Base-by-base conservation (phyloP, 2,329 filamentous ascomycete genomes). In the Ophiostoma perfectum region DNA sequence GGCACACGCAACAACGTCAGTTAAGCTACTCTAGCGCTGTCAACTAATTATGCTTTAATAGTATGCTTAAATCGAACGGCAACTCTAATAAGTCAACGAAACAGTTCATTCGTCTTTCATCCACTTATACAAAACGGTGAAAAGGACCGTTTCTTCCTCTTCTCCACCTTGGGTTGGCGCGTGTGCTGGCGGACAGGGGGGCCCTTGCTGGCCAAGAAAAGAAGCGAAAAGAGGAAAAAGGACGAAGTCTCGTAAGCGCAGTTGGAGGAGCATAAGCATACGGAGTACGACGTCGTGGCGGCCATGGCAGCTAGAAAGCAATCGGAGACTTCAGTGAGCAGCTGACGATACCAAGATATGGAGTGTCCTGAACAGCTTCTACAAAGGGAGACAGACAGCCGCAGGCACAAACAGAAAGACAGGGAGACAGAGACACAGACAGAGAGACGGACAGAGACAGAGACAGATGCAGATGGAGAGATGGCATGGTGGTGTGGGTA, bases 201-300 rank as follows among this genome's bases (percentile, higher is more conserved):
- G 49, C 7, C n/a, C 18, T 55, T 60, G 55, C 27, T 38, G 45
- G 16, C 18, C 52, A 66, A 16, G 41, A 4, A 55, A 66, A 38
- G 5, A 36, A 49, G 63, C 39, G 42, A 65, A 65, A 65, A 65
- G 63, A 47, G 42, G 41, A 38, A 36, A 45, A 65, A 47, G 18
- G 18, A 44, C 9, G 18, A 27, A 5, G 18, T 18, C 7, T 55
- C n/a, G 55, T 60, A 36, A 58, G 52, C 7, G 18, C 52, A 58
- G 52, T 58, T 58, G 52, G 27, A 27, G 27, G 27, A 27, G 27
- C 27, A 27, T 27, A 27, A 27, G 27, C 27, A 27, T 27, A 27
- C 27, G 27, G 27, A 27, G 27, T 27, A 27, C 27, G 27, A 27
- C 27, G 27, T 27, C 27, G 27, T 27, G 27, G 27, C 27, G 27